A percentile compares a stretch with the other conserved stretches of the same genome.
Evolutionary conservation across 2,329 filamentous ascomycete genomes (phyloP).

Genomic region (Hymenotorrendiella dingleyae): DNA sequence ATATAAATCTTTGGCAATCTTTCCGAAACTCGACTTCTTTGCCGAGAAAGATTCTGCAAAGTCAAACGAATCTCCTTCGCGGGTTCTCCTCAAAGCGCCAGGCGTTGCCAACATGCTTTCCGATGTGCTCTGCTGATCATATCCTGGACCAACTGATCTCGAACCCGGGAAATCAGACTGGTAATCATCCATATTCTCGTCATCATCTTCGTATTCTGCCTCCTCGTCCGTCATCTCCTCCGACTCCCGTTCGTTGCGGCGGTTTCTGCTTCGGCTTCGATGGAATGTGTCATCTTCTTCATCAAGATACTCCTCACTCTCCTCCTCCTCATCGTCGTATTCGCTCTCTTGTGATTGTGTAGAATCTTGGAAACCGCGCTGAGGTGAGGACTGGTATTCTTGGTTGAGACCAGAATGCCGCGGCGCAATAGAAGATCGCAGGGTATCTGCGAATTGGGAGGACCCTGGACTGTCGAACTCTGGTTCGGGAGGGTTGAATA

Average conservation of each 20-base stretch:
- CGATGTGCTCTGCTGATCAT: slow-evolving; percentile 41
- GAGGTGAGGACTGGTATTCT: slow-evolving; percentile 31
- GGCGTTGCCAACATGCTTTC: slow-evolving; percentile 29
- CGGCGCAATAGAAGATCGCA: slow-evolving; percentile 13
- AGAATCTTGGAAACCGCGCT: slow-evolving; percentile 16
- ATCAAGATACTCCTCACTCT: slow-evolving; percentile 30
- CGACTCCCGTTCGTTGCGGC: slow-evolving; percentile 30
- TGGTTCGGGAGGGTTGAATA: slow-evolving; percentile 15
- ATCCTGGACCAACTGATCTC: slow-evolving; percentile 23
- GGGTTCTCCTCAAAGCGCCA: slow-evolving; percentile 14
- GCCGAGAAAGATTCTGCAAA: slow-evolving; percentile 14
- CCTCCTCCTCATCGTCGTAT: slow-evolving; percentile 38
- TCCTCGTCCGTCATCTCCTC: slow-evolving; percentile 36
- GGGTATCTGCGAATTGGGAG: slow-evolving; percentile 15
- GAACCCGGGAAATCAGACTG: slow-evolving; percentile 27
- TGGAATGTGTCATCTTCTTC: slow-evolving; percentile 35
- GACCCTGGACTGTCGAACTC: slow-evolving; percentile 19
- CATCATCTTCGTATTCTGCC: slow-evolving; percentile 35
- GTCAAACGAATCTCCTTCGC: slow-evolving; percentile 10
- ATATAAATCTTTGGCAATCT: slow-evolving; percentile 68
- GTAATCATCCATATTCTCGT: slow-evolving; percentile 24
- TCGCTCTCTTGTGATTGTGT: slow-evolving; percentile 32
- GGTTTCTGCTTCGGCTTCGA: slow-evolving; percentile 35
- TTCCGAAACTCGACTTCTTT: slow-evolving; percentile 42
- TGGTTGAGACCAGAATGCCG: slow-evolving; percentile 48